Conservation (phyloP, 495 filamentous ascomycete genomes). For the Aspergillus sclerotioniger region DNA sequence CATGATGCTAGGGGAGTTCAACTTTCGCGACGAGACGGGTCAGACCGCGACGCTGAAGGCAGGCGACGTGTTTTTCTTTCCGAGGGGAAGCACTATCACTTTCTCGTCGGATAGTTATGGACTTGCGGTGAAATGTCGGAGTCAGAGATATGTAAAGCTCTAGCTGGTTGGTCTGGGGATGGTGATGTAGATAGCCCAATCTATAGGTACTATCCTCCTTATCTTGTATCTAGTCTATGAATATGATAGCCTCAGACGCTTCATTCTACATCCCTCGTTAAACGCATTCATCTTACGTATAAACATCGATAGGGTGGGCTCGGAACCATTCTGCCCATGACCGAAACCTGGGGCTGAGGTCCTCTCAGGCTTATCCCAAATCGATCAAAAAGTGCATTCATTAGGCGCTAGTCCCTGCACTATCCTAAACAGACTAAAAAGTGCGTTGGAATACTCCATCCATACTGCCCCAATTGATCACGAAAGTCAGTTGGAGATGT, state of each 20-base stretch:
- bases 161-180: background rate
- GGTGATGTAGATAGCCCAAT: background rate
- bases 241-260: too few relatives aligned
- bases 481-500: too few relatives aligned
- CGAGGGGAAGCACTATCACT: constrained; percentile 1
- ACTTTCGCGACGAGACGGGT: constrained; percentile 3
- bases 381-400: background rate
- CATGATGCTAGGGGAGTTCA: constrained; percentile 1
- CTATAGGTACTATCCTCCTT: too few relatives aligned
- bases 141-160: background rate
- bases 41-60: constrained; percentile 2
- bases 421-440: background rate
- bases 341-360: too few relatives aligned
- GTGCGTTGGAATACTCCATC: background rate
- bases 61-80: constrained; percentile 6
- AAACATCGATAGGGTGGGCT: too few relatives aligned
- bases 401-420: background rate
- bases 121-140: background rate
- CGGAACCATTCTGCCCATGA: background rate
- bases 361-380: background rate
- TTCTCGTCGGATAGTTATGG: constrained; percentile 10
- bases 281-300: too few relatives aligned
- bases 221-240: too few relatives aligned
- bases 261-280: too few relatives aligned
- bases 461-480: too few relatives aligned